Conservation (phyloP, 1,284 basidiomycete genomes). For the Leccinum cinnamomeum region DNA sequence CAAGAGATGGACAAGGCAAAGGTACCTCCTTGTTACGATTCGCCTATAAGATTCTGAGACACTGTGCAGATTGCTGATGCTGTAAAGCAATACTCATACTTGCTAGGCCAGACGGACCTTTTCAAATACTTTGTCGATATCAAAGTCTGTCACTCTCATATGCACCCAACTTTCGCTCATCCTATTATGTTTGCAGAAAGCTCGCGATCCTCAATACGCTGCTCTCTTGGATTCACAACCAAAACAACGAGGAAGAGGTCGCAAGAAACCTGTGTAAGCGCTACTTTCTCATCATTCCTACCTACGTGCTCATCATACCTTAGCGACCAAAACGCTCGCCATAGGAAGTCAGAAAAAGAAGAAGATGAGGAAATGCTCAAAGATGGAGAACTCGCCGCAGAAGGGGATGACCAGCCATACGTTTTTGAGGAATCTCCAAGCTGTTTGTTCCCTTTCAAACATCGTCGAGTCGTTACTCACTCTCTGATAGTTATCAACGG, state of each 20-base stretch:
- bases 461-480: neutral
- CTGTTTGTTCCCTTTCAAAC: slow-evolving; percentile 54
- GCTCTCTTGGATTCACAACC: slow-evolving; percentile 83
- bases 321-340: slow-evolving; percentile 76
- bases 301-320: slow-evolving; percentile 7
- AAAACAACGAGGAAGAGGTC: slow-evolving; percentile 77
- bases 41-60: slow-evolving; percentile 2
- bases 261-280: slow-evolving; percentile 75
- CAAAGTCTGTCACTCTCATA: slow-evolving; percentile 55
- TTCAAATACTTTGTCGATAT: slow-evolving; percentile 97
- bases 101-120: slow-evolving; percentile 92
- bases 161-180: slow-evolving; percentile 4
- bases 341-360: slow-evolving; percentile 96
- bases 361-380: slow-evolving; percentile 95
- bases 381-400: slow-evolving; percentile 77
- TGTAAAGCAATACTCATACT: slow-evolving; percentile 92
- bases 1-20: slow-evolving; percentile 84
- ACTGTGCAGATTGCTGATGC: slow-evolving; percentile 78
- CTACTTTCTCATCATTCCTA: neutral
- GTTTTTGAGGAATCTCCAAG: slow-evolving; percentile 92
- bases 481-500: slow-evolving; percentile 76
- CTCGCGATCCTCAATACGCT: slow-evolving; percentile 93
- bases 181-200: slow-evolving; percentile 50
- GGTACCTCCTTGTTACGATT: slow-evolving; percentile 38
- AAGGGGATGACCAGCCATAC: slow-evolving; percentile 82